Percentiles rank a stretch among this genome's conserved stretches.
Conservation (phyloP, 108 stramenopile species). For the Epithemia pelagica region DNA sequence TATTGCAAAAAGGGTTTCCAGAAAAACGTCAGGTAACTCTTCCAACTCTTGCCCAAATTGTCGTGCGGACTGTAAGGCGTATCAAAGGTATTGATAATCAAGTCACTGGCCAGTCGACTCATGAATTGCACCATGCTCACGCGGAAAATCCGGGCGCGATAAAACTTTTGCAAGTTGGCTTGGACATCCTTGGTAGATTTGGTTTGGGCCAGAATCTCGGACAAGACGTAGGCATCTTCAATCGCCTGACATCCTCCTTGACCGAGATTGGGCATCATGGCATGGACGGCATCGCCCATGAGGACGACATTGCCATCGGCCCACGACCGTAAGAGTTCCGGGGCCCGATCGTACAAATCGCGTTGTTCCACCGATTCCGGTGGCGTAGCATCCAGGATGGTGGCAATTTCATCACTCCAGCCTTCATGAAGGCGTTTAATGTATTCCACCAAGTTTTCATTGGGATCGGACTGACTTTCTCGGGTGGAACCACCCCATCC, state of each 20-base stretch:
- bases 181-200: slow-evolving; percentile 69
- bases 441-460: slow-evolving; percentile 86
- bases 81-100: slow-evolving; percentile 94
- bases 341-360: slow-evolving; percentile 92
- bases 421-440: slow-evolving; percentile 88
- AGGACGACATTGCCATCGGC: slow-evolving; percentile 90
- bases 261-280: slow-evolving; percentile 98
- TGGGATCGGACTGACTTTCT: slow-evolving; percentile 58
- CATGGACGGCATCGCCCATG: slow-evolving; percentile 77
- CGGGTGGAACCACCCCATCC: slow-evolving; percentile 77
- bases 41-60: slow-evolving; percentile 80
- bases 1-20: slow-evolving; percentile 89
- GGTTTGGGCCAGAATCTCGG: slow-evolving; percentile 72
- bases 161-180: slow-evolving; percentile 77
- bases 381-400: slow-evolving; percentile 87
- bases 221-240: slow-evolving; percentile 92
- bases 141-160: slow-evolving; percentile 85
- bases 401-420: slow-evolving; percentile 90
- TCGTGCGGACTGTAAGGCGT: slow-evolving; percentile 89
- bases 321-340: slow-evolving; percentile 87
- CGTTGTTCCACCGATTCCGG: slow-evolving; percentile 92
- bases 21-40: slow-evolving; percentile 87
- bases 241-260: slow-evolving; percentile 96
- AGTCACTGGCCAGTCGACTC: slow-evolving; percentile 85
- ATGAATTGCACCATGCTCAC: slow-evolving; percentile 88